Evolutionary conservation across 495 filamentous ascomycete species (phyloP), one percentile per base, ranked within the genome.

Genomic region (Penicillium malachiteum): DNA sequence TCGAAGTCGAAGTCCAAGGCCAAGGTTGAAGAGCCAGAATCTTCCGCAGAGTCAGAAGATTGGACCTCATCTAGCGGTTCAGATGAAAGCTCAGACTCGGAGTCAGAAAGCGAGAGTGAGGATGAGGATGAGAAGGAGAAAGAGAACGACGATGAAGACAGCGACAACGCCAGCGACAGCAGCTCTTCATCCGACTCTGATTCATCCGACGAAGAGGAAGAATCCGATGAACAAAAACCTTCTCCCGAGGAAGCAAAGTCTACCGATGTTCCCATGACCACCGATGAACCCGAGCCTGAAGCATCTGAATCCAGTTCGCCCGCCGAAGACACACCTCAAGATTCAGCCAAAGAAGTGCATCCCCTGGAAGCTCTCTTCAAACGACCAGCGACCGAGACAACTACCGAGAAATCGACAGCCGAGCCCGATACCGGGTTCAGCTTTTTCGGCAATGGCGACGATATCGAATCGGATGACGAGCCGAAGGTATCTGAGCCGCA

Each of bases 281-380:
- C 48, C 9, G 35, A 62, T 11, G 46, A 37, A 31, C 49, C 61
- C 7, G 35, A 54, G 5, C 48, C 52, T 5, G 52, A 67, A 7
- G 46, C 58, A 21, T 48, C 60, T 10, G 46, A 37, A 17, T 48
- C 60, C 12, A 48, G 37, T 3, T 50, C 58, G 35, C 5, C 44
- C n/a, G 39, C 52, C 1, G 31, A 46, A 49, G 42, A 62, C 10
- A 34, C 13, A 9, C 55, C 62, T 26, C 54, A 66, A 35, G 26
- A 69, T 17, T 50, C 61, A 30, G 42, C 59, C 14, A 76, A 72
- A 60, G 85, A 88, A 57, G 76, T 94, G 11, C 91, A 96, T 59
- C 92, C 92, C 0, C 75, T 96, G 10, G 92, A 97, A 73, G 89
- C 90, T 0, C 81, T 97, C 7, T 97, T 92, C 78, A 96, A 96